A percentile compares a stretch with the other conserved stretches of the same genome.
Evolutionary conservation across 306 rosid species (phyloP).

Genomic region (Vigna unguiculata): DNA sequence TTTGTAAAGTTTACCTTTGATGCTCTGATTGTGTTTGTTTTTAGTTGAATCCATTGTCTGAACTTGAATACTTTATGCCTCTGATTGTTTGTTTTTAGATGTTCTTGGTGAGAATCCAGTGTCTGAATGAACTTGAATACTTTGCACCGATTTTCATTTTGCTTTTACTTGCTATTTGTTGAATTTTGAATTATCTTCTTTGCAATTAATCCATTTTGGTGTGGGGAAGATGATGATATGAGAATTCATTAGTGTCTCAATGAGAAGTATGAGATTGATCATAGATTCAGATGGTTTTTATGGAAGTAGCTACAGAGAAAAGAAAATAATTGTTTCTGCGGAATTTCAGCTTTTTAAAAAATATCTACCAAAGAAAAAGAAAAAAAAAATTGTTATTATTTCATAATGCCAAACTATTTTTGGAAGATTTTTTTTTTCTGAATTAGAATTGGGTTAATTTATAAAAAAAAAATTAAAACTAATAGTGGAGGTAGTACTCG

Average conservation of each 20-base stretch:
- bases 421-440: too few relatives aligned
- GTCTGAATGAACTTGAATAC: not conserved
- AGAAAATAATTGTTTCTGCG: too few relatives aligned
- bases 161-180: conserved; percentile 14
- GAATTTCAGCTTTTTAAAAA: too few relatives aligned
- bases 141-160: not conserved
- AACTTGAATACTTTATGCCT: conserved; percentile 2
- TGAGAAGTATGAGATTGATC: not conserved
- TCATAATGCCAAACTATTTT: too few relatives aligned
- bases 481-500: too few relatives aligned
- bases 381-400: too few relatives aligned
- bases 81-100: not conserved
- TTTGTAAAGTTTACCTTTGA: conserved; percentile 30
- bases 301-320: not conserved
- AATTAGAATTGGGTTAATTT: too few relatives aligned
- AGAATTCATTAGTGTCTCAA: not conserved
- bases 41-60: conserved; percentile 5
- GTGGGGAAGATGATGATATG: not conserved
- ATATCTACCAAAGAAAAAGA: too few relatives aligned
- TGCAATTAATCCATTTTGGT: not conserved
- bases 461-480: too few relatives aligned
- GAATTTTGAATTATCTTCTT: not conserved
- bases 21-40: conserved; percentile 29
- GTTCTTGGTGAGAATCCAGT: not conserved
- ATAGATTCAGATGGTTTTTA: not conserved